Conservation (phyloP, 2,329 filamentous ascomycete species). For the Apiospora malaysiana region DNA sequence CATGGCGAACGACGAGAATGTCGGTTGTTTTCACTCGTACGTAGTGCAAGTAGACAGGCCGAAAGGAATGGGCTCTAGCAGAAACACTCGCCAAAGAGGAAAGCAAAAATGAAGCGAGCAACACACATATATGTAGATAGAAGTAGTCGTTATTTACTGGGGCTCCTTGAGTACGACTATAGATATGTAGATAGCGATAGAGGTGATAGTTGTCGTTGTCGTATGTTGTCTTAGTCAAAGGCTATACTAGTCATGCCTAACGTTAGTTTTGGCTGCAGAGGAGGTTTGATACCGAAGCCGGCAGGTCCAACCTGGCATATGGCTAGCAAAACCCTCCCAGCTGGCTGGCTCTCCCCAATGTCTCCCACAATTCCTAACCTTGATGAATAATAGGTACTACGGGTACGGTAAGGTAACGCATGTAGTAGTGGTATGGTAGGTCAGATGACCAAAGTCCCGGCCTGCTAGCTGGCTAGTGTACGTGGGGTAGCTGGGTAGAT, state of each 20-base stretch:
- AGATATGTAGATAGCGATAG: slow-evolving; percentile 21
- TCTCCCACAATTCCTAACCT: not conserved
- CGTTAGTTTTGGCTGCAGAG: not conserved
- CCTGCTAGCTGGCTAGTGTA: not conserved
- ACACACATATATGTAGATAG: not conserved
- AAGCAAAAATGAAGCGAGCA: not conserved
- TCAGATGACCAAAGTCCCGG: not conserved
- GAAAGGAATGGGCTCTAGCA: not conserved
- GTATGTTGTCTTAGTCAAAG: not conserved
- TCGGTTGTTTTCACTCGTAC: not conserved
- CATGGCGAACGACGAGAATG: slow-evolving; percentile 30
- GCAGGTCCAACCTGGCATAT: slow-evolving; percentile 18
- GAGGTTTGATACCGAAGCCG: slow-evolving; percentile 13
- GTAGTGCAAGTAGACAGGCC: not conserved
- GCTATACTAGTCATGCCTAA: slow-evolving; percentile 10
- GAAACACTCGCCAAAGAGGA: not conserved
- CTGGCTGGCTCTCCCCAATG: not conserved
- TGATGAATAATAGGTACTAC: slow-evolving; percentile 1
- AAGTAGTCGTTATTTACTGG: not conserved
- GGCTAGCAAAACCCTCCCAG: not conserved
- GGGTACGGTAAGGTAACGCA: not conserved
- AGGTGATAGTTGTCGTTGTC: too few species aligned
- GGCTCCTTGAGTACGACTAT: not conserved
- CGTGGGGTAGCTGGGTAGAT: not conserved
- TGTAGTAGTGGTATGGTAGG: not conserved